Percentiles rank a stretch among this genome's conserved stretches.
phyloP scores from a whole-genome alignment of 306 rosid species.

The Rosa persica region DNA sequence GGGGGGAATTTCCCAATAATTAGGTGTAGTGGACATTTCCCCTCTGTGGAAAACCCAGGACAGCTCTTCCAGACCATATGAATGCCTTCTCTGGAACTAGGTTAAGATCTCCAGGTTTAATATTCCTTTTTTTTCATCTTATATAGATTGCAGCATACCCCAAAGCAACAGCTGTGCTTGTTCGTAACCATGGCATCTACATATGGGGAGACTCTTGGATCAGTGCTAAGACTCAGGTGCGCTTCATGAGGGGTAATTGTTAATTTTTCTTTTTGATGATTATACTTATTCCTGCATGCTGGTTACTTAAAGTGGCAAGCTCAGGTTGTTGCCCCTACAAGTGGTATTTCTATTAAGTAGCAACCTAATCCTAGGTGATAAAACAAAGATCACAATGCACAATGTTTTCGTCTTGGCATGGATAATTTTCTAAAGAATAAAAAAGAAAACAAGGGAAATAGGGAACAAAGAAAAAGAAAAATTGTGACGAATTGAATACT shows the following conservation, averaged over 20 bases:
- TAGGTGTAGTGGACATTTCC: not conserved
- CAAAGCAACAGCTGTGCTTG: constrained; percentile 95
- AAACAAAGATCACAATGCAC: too few relatives aligned
- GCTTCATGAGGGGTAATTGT: constrained; percentile 11
- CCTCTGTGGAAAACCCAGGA: not conserved
- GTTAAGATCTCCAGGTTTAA: not conserved
- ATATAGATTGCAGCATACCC: constrained; percentile 88
- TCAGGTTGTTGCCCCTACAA: not conserved
- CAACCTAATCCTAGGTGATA: constrained; percentile 4
- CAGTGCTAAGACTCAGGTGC: constrained; percentile 91
- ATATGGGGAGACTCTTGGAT: constrained; percentile 98
- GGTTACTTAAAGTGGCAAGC: not conserved
- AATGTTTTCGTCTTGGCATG: not conserved
- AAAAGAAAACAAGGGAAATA: not conserved
- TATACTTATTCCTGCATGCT: not conserved
- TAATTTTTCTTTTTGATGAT: not conserved
- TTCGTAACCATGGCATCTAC: constrained; percentile 94
- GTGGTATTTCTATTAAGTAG: not conserved
- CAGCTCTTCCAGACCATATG: constrained; percentile 7
- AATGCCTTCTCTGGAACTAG: not conserved
- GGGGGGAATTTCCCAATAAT: too few relatives aligned
- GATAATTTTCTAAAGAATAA: not conserved
- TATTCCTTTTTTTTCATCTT: constrained; percentile 4
- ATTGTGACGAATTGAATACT: too few relatives aligned
- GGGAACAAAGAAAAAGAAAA: not conserved